Evolutionary conservation across 805 yeast species (phyloP), one percentile per base, ranked within the genome.

Genomic region (Grigorovia yakushimaensis): DNA sequence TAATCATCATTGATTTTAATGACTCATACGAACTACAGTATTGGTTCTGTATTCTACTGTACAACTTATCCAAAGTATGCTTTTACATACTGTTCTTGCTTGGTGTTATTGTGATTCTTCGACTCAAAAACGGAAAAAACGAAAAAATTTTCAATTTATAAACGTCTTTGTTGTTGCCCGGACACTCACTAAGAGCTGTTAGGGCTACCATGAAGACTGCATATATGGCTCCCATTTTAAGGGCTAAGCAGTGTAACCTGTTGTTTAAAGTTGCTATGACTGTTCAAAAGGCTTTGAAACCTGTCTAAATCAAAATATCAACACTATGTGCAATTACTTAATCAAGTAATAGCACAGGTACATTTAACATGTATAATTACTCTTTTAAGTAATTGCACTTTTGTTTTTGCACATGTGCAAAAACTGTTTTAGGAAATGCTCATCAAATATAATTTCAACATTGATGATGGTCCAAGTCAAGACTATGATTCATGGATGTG

Each of bases 1-100:
- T 40, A 44, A 46, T 38, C 46, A 40, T 11, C 50, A 46, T 38
- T 50, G 53, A 50, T 50, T 48, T 50, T 50, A 44, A 50, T 39
- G 33, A 19, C 47, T 20, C 24, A 22, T 18, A 10, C 22, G 21
- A 36, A 36, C 27, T 10, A 10, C 13, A 27, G 9, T 5, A 15
- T 7, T 27, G 4, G 33, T 27, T 4, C 4, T 27, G 33, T 15
- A 27, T 27, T 27, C 33, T 27, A 27, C 33, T 27, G 33, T 27
- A 27, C n/a, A 15, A 33, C 3, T 13, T 33, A 7, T 15, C n/a
- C 15, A 7, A 7, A 33, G 15, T 15, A 33, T 33, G 17, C n/a
- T 15, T 11, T 13, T 15, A 15, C 37, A 15, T 33, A n/a, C 17
- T 33, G n/a, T 13, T 33, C 17, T 11, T 33, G 37, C 8, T 33